A percentile compares a stretch with the other conserved stretches of the same genome.
These are phyloP conservation scores for Proliferodiscus dingleyae DNA, from an alignment of 2,329 filamentous ascomycete genomes.

Conservation along the genomic window DNA sequence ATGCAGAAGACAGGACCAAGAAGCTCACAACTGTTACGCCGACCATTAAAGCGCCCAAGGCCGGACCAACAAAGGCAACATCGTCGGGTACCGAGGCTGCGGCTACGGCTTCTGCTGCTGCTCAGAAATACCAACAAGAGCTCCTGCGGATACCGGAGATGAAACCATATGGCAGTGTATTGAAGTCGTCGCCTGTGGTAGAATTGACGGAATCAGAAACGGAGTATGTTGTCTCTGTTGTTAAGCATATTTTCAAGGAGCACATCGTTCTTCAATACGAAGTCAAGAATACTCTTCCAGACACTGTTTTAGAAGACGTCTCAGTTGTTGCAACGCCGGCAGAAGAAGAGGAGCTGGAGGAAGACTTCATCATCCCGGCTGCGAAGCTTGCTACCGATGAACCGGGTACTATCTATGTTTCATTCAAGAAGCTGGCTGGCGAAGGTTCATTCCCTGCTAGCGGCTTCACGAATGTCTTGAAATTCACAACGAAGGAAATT, in stretches of 20 bases:
- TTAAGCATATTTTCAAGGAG: constrained; percentile 98
- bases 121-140: constrained; percentile 85
- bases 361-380: constrained; percentile 90
- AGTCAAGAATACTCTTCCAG: constrained; percentile 92
- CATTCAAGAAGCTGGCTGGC: constrained; percentile 78
- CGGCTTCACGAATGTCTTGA: constrained; percentile 86
- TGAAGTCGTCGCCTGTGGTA: constrained; percentile 82
- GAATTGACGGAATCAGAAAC: constrained; percentile 96
- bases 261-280: constrained; percentile 95
- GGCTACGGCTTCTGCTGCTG: constrained; percentile 70
- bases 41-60: constrained; percentile 87
- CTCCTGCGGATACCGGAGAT: constrained; percentile 86
- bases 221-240: constrained; percentile 87
- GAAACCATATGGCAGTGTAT: constrained; percentile 79
- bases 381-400: constrained; percentile 78
- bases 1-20: constrained; percentile 94
- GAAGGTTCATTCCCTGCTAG: constrained; percentile 72
- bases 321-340: constrained; percentile 74
- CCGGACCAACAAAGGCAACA: constrained; percentile 68
- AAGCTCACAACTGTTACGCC: constrained; percentile 91
- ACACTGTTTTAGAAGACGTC: constrained; percentile 85
- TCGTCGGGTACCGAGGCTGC: constrained; percentile 66
- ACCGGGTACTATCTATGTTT: constrained; percentile 90
- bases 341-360: constrained; percentile 78
- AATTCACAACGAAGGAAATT: constrained; percentile 97